phyloP scores from a whole-genome alignment of 1,284 basidiomycete species.

The Austropuccinia psidii region DNA sequence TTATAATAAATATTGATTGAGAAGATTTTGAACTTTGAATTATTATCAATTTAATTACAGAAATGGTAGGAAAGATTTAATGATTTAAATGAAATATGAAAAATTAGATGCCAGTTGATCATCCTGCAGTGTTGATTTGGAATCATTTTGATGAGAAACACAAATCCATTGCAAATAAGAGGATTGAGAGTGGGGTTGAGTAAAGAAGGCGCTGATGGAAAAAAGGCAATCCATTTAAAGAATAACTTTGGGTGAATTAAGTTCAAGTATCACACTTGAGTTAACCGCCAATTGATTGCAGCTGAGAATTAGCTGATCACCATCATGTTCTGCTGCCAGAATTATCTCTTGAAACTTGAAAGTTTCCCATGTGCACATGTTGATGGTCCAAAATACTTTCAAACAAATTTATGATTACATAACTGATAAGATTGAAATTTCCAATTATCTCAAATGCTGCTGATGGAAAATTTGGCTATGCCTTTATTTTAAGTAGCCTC shows the following conservation, averaged over 20 bases:
- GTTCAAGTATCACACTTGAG: constrained; percentile 69
- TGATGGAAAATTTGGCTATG: constrained; percentile 76
- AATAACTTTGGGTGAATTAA: constrained; percentile 89
- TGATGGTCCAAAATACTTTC: constrained; percentile 82
- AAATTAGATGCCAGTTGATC: too few species aligned
- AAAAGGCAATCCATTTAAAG: constrained; percentile 90
- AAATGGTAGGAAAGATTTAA: too few species aligned
- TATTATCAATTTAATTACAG: too few species aligned
- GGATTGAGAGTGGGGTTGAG: too few species aligned
- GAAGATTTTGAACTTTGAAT: too few species aligned
- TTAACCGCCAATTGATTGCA: constrained; percentile 64
- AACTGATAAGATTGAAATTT: constrained; percentile 78
- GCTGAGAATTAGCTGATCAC: constrained; percentile 90
- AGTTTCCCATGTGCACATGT: constrained; percentile 65
- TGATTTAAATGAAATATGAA: too few species aligned
- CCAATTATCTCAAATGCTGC: constrained; percentile 67
- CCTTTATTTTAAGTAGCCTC: constrained; percentile 66
- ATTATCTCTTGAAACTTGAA: constrained; percentile 92
- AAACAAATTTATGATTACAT: constrained; percentile 79
- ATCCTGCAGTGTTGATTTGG: too few species aligned
- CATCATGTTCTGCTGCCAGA: constrained; percentile 76
- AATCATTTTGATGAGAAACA: too few species aligned
- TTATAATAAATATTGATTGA: too few species aligned
- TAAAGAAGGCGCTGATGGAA: constrained; percentile 76
- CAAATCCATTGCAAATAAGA: too few species aligned